Evolutionary conservation across 2,329 filamentous ascomycete species (phyloP).

Genomic region (Sporothrix sp.): DNA sequence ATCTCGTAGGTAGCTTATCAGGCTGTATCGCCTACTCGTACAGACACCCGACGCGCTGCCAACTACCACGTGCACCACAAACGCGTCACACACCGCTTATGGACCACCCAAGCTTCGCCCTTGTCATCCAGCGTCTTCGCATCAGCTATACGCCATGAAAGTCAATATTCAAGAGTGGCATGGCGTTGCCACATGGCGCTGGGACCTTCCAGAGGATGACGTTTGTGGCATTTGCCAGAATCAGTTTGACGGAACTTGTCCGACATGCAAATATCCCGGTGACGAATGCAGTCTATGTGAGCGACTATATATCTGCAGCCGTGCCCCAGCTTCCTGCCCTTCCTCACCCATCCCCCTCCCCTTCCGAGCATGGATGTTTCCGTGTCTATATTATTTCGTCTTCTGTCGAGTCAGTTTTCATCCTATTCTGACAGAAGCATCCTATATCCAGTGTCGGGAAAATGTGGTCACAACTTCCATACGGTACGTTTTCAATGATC

Average conservation of each 20-base stretch:
- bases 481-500: slow-evolving; percentile 49
- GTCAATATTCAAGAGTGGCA: slow-evolving; percentile 91
- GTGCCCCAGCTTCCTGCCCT: too few species aligned
- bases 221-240: slow-evolving; percentile 98
- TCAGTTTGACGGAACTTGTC: slow-evolving; percentile 94
- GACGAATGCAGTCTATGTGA: slow-evolving; percentile 87
- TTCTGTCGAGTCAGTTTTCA: neutral
- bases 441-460: slow-evolving; percentile 78
- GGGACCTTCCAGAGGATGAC: slow-evolving; percentile 95
- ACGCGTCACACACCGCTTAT: too few species aligned
- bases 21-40: too few species aligned
- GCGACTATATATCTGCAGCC: too few species aligned
- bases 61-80: too few species aligned
- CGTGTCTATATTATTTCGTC: too few species aligned
- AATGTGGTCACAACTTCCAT: slow-evolving; percentile 96
- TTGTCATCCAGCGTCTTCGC: neutral
- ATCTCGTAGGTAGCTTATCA: too few species aligned
- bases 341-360: too few species aligned
- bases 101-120: too few species aligned
- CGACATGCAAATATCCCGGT: slow-evolving; percentile 94
- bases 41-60: too few species aligned
- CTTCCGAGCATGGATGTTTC: too few species aligned
- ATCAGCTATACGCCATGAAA: slow-evolving; percentile 63
- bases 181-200: slow-evolving; percentile 91
- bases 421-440: too few species aligned